Base-by-base conservation (phyloP, 768 basidiomycete species). In the Pleurotus djamor region DNA sequence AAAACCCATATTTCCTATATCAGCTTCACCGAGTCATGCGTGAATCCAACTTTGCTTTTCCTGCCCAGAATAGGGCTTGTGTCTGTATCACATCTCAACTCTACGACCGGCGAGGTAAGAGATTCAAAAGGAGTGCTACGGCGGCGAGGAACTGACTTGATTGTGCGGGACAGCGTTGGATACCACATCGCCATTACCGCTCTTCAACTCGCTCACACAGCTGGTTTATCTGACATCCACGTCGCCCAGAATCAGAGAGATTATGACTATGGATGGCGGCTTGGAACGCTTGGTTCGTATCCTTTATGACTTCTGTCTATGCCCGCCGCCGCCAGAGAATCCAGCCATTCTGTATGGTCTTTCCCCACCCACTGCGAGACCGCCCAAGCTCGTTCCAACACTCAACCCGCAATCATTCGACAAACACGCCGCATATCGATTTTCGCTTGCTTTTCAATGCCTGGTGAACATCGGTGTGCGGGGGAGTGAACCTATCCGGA, bases 211-310 rank as follows among this genome's bases (percentile, higher is more conserved):
- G 43, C 87, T 98, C 55, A 94, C 92, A 34, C 94, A 97, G 76
- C 89, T 98, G 58, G 91, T 92, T 52, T 96, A 97, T 75, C 89
- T 99, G 63, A 98, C 96, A 6, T 94, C 94, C 0, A 98, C 97
- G 5, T 97, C 96, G 0, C 96, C 97, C 1, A 87, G 95, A 57
- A 98, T 99, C 75, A 89, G 96, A 60, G 97, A 99, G 75, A 98
- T 97, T 66, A 92, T 99, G 84, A 96, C 95, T 33, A 88, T 91
- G 83, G 96, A 98, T 68, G 97, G 97, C 49, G 97, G 97, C 1
- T 86, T 99, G 14, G 97, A 99, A 69, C 89, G 96, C 12, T 88
- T 99, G 34, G 91, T 98, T 12, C 85, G 91, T 59, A 93, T 99
- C 62, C 80, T 96, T 8, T 91, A 91, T 67, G 92, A 95, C 62